A percentile compares a stretch with the other conserved stretches of the same genome.
phyloP scores from a whole-genome alignment of 306 rosid genomes.

The Trichosanthes cucumerina region DNA sequence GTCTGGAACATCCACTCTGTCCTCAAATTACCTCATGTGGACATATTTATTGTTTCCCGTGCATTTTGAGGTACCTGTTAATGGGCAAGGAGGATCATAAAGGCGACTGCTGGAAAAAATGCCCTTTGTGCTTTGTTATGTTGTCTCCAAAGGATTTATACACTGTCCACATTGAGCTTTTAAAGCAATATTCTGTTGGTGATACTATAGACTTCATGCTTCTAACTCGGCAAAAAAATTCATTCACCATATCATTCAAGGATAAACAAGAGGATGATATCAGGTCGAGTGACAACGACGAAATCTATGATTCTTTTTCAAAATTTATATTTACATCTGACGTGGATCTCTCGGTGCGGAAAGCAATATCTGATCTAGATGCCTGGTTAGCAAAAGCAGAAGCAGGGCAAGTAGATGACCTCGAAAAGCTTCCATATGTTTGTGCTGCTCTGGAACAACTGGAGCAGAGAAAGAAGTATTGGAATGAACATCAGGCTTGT shows the following conservation, averaged over 20 bases:
- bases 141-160: constrained; percentile 74
- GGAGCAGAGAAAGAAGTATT: constrained; percentile 75
- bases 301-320: constrained; percentile 56
- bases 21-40: constrained; percentile 97
- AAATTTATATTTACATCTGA: constrained; percentile 84
- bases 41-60: constrained; percentile 90
- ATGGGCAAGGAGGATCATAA: constrained; percentile 88
- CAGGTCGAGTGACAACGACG: constrained; percentile 14
- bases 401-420: constrained; percentile 80
- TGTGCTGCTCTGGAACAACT: constrained; percentile 88
- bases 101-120: constrained; percentile 88
- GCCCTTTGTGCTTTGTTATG: constrained; percentile 91
- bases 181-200: constrained; percentile 52
- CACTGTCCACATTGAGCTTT: constrained; percentile 64
- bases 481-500: constrained; percentile 50
- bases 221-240: constrained; percentile 59
- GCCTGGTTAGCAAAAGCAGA: constrained; percentile 88
- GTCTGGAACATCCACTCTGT: constrained; percentile 85
- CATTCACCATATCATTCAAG: constrained; percentile 35
- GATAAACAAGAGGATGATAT: constrained; percentile 34
- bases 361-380: constrained; percentile 78
- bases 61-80: constrained; percentile 68
- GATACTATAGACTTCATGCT: constrained; percentile 56
- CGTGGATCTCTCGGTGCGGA: constrained; percentile 72
- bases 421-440: constrained; percentile 90